Evolutionary conservation across 2,329 filamentous ascomycete species (phyloP).

Genomic region (Spiromastix sp.): DNA sequence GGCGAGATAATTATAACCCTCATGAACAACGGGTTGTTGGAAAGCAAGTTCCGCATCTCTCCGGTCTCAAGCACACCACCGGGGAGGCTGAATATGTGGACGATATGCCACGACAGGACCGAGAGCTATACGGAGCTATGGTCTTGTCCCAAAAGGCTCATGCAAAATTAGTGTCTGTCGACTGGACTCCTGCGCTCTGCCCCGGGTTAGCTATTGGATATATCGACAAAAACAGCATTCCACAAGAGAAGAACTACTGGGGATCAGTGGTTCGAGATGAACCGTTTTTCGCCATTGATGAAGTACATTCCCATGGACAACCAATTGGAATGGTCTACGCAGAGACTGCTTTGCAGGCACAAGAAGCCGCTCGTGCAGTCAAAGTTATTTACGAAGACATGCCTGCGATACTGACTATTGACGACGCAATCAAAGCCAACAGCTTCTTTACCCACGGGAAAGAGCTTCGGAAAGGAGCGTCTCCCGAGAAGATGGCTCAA

Average conservation of each 20-base stretch:
- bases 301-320: conserved; percentile 71
- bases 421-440: conserved; percentile 72
- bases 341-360: conserved; percentile 58
- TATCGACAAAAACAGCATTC: conserved; percentile 65
- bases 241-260: conserved; percentile 68
- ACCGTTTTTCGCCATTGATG: conserved; percentile 70
- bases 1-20: conserved; percentile 59
- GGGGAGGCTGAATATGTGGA: conserved; percentile 86
- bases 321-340: conserved; percentile 75
- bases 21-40: conserved; percentile 67
- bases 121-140: conserved; percentile 70
- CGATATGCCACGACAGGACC: conserved; percentile 68
- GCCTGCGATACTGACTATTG: conserved; percentile 73
- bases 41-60: conserved; percentile 68
- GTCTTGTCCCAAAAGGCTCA: conserved; percentile 73
- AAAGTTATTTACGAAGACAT: conserved; percentile 76
- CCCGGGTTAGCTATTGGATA: conserved; percentile 68
- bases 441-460: conserved; percentile 70
- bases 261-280: conserved; percentile 68
- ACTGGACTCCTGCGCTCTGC: conserved; percentile 60
- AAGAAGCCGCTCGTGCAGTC: conserved; percentile 64
- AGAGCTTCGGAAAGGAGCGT: conserved; percentile 62
- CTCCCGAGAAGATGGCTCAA: conserved; percentile 44
- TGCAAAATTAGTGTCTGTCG: conserved; percentile 65
- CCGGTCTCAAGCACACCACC: conserved; percentile 75